These are phyloP conservation scores for Chrysanthemum lavandulifolium DNA, from an alignment of 129 eudicot species.

Conservation along the genomic window DNA sequence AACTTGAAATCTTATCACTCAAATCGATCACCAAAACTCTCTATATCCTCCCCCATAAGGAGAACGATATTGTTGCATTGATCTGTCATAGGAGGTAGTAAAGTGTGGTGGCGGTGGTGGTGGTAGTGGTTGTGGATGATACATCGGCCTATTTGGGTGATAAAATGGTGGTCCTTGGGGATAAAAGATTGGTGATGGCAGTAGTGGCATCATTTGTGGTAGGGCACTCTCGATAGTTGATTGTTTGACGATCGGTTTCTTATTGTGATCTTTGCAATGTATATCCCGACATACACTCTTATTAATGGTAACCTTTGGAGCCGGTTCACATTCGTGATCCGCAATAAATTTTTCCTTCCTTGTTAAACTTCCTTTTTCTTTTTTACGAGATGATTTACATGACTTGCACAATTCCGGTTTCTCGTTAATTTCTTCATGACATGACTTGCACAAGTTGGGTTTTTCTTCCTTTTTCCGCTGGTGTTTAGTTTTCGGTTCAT, in stretches of 20 bases:
- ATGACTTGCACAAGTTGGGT: too few relatives aligned
- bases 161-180: neutral
- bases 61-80: neutral
- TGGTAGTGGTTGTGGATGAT: neutral
- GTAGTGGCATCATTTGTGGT: neutral
- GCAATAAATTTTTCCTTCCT: neutral
- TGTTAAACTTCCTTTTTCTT: too few relatives aligned
- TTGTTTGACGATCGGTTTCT: neutral
- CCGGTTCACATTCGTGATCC: neutral
- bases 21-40: neutral
- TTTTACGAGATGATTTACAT: too few relatives aligned
- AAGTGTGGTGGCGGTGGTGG: neutral
- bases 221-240: neutral
- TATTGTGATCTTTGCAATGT: neutral
- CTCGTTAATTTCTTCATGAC: too few relatives aligned
- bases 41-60: neutral
- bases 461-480: too few relatives aligned
- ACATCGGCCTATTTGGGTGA: neutral
- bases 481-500: neutral
- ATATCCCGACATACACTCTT: neutral
- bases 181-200: neutral
- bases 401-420: too few relatives aligned
- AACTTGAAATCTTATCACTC: neutral
- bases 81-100: too few relatives aligned
- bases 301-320: too few relatives aligned